Evolutionary conservation across 257 asterid species (phyloP), one percentile per base, ranked within the genome.

Genomic region (Gynochthodes officinalis): DNA sequence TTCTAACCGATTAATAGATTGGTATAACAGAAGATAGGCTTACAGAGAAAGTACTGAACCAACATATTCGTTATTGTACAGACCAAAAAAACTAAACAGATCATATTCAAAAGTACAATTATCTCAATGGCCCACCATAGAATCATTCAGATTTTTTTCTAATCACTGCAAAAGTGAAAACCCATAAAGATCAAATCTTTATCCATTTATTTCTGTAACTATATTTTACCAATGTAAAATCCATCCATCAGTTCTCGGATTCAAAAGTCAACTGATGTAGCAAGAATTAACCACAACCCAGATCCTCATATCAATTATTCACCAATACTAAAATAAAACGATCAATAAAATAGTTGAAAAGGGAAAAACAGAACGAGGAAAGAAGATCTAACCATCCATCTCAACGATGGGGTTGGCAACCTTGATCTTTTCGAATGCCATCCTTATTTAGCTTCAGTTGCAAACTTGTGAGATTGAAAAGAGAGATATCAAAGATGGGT

Each of bases 381-480:
- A 37, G 67, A 82, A 70, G 83, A 85, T 86, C 97, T 89, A 50
- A 91, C 98, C 98, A 73, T 94, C 98, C 97, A 94, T 94, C 86
- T 94, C 98, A 23, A 94, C 98, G 85, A 94, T 88, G 90, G 97
- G 97, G 77, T 87, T 94, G 83, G 85, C 87, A 78, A 94, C 97
- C 87, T 89, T 89, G 89, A 91, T 94, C 97, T 91, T 94, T 19
- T 89, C 87, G 78, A 82, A 80, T 15, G 86, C 95, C 98, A 94
- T 93, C 27, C 23, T 16, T 15, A 8, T 64, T 39, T 64, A 18
- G 33, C 28, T 40, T 33, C 58, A 57, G 30, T 25, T 0, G 44
- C 39, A 32, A 71, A 39, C 25, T 58, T 15, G 23, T 27, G 65
- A 33, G 57, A 27, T 50, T 37, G 15, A 39, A 30, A 25, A 50